Conservation (phyloP, 345 rosid genomes). For the Salix suchowensis region DNA sequence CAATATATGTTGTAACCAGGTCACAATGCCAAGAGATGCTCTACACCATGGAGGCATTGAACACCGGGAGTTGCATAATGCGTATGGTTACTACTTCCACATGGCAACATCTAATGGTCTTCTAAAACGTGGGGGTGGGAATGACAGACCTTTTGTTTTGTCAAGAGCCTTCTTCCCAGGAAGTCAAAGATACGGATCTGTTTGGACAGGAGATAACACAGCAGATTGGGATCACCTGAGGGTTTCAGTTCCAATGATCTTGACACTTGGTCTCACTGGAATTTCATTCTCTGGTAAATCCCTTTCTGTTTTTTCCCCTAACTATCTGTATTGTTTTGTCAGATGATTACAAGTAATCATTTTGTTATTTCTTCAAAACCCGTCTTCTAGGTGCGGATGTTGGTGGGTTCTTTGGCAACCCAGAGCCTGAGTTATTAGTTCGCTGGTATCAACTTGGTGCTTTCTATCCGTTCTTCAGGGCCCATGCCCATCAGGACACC, state of each 20-base stretch:
- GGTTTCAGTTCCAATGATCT: slow-evolving; percentile 91
- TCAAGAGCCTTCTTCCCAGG: slow-evolving; percentile 96
- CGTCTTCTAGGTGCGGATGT: slow-evolving; percentile 79
- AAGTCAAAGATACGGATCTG: slow-evolving; percentile 90
- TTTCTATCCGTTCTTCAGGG: slow-evolving; percentile 97
- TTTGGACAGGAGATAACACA: slow-evolving; percentile 97
- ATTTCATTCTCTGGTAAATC: slow-evolving; percentile 78
- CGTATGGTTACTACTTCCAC: slow-evolving; percentile 89
- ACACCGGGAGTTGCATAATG: slow-evolving; percentile 92
- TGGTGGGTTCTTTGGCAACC: slow-evolving; percentile 97
- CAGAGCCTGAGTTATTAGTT: slow-evolving; percentile 81
- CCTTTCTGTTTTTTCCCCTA: background rate
- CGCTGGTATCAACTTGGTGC: slow-evolving; percentile 99
- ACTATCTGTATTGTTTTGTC: background rate
- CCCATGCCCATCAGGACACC: slow-evolving; percentile 96
- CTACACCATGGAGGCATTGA: slow-evolving; percentile 78
- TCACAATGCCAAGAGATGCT: slow-evolving; percentile 97
- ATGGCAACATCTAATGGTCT: slow-evolving; percentile 99
- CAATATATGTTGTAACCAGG: slow-evolving; percentile 33
- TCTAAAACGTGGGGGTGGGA: slow-evolving; percentile 78
- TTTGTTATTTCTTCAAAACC: slow-evolving; percentile 8
- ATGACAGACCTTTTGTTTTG: slow-evolving; percentile 92
- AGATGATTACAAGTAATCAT: background rate
- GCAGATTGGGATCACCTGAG: slow-evolving; percentile 98
- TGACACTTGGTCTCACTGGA: slow-evolving; percentile 88